These are phyloP conservation scores for Carex myosuroides DNA, from an alignment of 176 grass and related monocot genomes.

Conservation along the genomic window DNA sequence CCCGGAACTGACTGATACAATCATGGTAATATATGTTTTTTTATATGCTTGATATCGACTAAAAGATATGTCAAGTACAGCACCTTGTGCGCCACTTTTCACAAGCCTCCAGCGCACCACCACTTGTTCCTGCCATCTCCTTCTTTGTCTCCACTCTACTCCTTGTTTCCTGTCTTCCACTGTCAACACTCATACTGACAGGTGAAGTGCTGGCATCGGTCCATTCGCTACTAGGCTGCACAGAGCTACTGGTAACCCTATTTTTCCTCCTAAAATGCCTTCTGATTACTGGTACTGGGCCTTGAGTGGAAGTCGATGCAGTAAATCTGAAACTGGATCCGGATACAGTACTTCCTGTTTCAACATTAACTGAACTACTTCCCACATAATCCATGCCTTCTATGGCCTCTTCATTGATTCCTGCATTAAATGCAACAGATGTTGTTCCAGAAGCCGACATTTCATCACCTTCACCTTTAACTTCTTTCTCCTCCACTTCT, in stretches of 20 bases:
- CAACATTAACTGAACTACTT: neutral
- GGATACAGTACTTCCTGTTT: neutral
- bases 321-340: constrained; percentile 14
- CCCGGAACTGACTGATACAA: neutral
- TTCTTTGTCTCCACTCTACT: constrained; percentile 25
- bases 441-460: constrained; percentile 26
- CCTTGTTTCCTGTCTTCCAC: constrained; percentile 21
- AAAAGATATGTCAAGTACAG: constrained; percentile 21
- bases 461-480: constrained; percentile 21
- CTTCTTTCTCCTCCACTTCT: constrained; percentile 24
- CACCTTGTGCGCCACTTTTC: constrained; percentile 92
- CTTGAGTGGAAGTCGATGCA: constrained; percentile 22
- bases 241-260: constrained; percentile 27
- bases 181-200: constrained; percentile 14
- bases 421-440: constrained; percentile 28
- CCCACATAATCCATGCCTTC: constrained; percentile 11
- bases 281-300: constrained; percentile 21
- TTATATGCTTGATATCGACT: neutral
- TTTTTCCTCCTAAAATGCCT: constrained; percentile 64
- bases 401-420: constrained; percentile 14
- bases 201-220: constrained; percentile 27
- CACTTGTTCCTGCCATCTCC: constrained; percentile 21
- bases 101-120: constrained; percentile 44
- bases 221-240: constrained; percentile 28
- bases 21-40: neutral